Percentiles rank a stretch among this genome's conserved stretches.
These are phyloP conservation scores for Hypomontagnella submonticulosa DNA, from an alignment of 495 filamentous ascomycete genomes.

Conservation along the genomic window DNA sequence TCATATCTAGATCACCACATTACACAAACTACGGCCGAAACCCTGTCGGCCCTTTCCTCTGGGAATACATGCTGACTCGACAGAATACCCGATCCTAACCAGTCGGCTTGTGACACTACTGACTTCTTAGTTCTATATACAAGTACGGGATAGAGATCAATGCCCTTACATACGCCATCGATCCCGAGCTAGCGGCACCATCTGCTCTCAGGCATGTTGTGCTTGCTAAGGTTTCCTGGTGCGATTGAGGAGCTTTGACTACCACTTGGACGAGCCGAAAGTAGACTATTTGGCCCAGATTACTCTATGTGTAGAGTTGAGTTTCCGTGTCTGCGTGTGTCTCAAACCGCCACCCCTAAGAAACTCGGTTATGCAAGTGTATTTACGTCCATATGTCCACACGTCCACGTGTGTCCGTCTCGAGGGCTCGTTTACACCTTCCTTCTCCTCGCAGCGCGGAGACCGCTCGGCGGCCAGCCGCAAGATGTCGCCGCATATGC, in stretches of 20 bases:
- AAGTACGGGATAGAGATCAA: slow-evolving; percentile 5
- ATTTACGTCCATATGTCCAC: slow-evolving; percentile 8
- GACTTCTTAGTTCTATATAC: slow-evolving; percentile 3
- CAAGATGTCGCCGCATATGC: slow-evolving; percentile 8
- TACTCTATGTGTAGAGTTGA: neutral
- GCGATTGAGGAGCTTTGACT: slow-evolving; percentile 8
- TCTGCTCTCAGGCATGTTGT: slow-evolving; percentile 21
- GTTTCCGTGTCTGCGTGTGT: slow-evolving; percentile 15
- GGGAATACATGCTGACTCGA: slow-evolving; percentile 42
- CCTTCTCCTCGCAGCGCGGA: slow-evolving; percentile 15
- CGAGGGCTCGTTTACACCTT: slow-evolving; percentile 15
- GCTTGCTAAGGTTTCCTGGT: slow-evolving; percentile 13
- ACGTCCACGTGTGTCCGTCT: slow-evolving; percentile 25
- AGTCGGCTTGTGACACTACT: slow-evolving; percentile 18
- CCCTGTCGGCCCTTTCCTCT: slow-evolving; percentile 42
- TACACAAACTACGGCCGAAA: slow-evolving; percentile 42
- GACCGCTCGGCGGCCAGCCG: slow-evolving; percentile 17
- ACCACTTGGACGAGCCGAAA: neutral
- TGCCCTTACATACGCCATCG: slow-evolving; percentile 13
- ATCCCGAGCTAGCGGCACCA: slow-evolving; percentile 36
- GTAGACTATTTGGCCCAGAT: neutral
- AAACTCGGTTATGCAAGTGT: slow-evolving; percentile 28
- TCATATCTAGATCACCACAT: slow-evolving; percentile 32
- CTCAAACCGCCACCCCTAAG: slow-evolving; percentile 14
- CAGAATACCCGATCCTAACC: slow-evolving; percentile 10